Conservation (phyloP, 805 yeast genomes). For the Yamadazyma paraphyllophila region DNA sequence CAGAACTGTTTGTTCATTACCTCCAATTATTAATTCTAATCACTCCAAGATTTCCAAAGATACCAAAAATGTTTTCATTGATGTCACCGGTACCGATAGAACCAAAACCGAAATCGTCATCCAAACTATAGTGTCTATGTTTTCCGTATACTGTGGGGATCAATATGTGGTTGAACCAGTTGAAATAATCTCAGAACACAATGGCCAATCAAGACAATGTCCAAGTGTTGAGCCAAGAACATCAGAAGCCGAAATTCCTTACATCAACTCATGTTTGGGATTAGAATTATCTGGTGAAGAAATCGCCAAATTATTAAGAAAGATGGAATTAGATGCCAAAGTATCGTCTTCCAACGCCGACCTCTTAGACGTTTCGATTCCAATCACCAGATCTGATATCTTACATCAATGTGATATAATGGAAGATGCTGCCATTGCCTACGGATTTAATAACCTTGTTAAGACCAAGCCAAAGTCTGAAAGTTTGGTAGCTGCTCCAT, state of each 20-base stretch:
- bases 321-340: conserved; percentile 75
- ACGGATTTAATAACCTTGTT: conserved; percentile 86
- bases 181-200: conserved; percentile 77
- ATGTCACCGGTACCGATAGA: conserved; percentile 90
- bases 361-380: conserved; percentile 66
- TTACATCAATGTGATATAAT: conserved; percentile 96
- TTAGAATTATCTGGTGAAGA: conserved; percentile 66
- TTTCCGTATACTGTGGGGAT: conserved; percentile 77
- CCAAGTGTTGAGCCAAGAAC: conserved; percentile 71
- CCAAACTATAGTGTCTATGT: conserved; percentile 93
- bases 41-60: conserved; percentile 82
- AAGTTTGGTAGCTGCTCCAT: conserved; percentile 79
- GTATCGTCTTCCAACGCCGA: conserved; percentile 48
- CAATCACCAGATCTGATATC: conserved; percentile 93
- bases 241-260: conserved; percentile 71
- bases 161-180: conserved; percentile 91
- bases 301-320: conserved; percentile 63
- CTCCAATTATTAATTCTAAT: conserved; percentile 95
- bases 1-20: conserved; percentile 82
- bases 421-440: conserved; percentile 98
- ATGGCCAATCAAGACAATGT: conserved; percentile 66
- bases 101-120: conserved; percentile 93
- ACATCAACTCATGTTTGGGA: conserved; percentile 94
- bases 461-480: conserved; percentile 77
- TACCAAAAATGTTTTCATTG: conserved; percentile 87